Evolutionary conservation across 768 basidiomycete genomes (phyloP).

Genomic region (Leccinellum rugosiceps): DNA sequence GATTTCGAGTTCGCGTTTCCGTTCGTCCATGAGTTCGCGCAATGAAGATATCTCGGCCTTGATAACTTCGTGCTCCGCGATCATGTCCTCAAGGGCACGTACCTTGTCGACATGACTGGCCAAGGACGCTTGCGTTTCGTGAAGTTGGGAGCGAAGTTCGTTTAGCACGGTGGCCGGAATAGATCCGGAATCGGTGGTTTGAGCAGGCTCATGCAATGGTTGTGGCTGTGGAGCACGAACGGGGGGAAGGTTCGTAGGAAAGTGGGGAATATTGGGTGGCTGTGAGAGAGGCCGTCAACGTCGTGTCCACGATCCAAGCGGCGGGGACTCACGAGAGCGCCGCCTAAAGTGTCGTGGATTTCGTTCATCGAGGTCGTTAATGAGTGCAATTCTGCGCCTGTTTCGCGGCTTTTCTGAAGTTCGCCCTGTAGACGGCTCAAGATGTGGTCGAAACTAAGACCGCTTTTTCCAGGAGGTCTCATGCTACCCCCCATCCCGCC

Average conservation of each 20-base stretch:
- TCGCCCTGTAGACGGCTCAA: slow-evolving; percentile 86
- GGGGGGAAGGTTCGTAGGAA: slow-evolving; percentile 63
- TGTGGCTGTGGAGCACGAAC: slow-evolving; percentile 45
- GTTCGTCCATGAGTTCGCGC: slow-evolving; percentile 68
- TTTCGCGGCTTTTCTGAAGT: slow-evolving; percentile 94
- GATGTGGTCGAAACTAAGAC: slow-evolving; percentile 90
- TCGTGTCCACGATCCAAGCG: neutral
- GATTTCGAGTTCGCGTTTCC: slow-evolving; percentile 47
- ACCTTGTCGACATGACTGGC: slow-evolving; percentile 80
- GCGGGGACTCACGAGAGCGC: slow-evolving; percentile 58
- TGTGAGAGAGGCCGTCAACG: slow-evolving; percentile 27
- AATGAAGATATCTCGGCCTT: slow-evolving; percentile 74
- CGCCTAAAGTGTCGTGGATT: slow-evolving; percentile 89
- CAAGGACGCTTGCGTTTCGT: slow-evolving; percentile 78
- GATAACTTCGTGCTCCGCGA: slow-evolving; percentile 82
- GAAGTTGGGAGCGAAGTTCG: slow-evolving; percentile 79
- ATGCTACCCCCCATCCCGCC: slow-evolving; percentile 74
- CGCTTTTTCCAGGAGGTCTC: slow-evolving; percentile 76
- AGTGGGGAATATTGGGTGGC: slow-evolving; percentile 61
- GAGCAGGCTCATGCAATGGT: slow-evolving; percentile 23
- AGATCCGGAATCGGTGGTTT: slow-evolving; percentile 27
- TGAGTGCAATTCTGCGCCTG: slow-evolving; percentile 78
- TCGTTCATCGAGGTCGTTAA: slow-evolving; percentile 80
- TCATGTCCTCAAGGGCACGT: slow-evolving; percentile 73
- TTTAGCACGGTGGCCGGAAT: slow-evolving; percentile 34